Evolutionary conservation across 441 rosid species (phyloP).

Genomic region (Isatis lusitanica): DNA sequence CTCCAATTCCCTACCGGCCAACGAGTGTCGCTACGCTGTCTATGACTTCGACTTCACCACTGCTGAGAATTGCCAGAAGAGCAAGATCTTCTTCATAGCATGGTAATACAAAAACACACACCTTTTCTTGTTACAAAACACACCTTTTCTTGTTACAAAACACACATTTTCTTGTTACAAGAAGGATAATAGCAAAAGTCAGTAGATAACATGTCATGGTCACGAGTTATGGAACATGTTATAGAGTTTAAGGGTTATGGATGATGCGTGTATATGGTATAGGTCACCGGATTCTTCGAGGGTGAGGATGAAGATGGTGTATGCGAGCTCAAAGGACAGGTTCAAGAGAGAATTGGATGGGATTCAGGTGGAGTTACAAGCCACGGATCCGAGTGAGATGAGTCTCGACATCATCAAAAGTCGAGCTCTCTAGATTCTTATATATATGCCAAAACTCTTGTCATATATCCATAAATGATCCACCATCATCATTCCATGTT

Average conservation of each 20-base stretch:
- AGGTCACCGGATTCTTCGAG: slow-evolving; percentile 68
- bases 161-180: not conserved
- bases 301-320: slow-evolving; percentile 71
- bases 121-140: not conserved
- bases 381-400: slow-evolving; percentile 82
- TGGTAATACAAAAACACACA: slow-evolving; percentile 42
- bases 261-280: not conserved
- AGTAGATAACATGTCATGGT: not conserved
- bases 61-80: slow-evolving; percentile 67
- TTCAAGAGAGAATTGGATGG: slow-evolving; percentile 82
- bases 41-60: slow-evolving; percentile 65
- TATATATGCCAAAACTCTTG: not conserved
- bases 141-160: not conserved
- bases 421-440: slow-evolving; percentile 50
- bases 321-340: slow-evolving; percentile 76
- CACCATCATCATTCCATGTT: slow-evolving; percentile 8
- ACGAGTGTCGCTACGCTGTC: slow-evolving; percentile 72
- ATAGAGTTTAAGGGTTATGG: not conserved
- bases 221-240: not conserved
- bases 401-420: slow-evolving; percentile 65
- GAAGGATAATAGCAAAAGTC: not conserved
- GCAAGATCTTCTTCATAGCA: slow-evolving; percentile 80
- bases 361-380: slow-evolving; percentile 73
- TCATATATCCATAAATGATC: slow-evolving; percentile 14
- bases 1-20: slow-evolving; percentile 45